A percentile compares a stretch with the other conserved stretches of the same genome.
phyloP scores from a whole-genome alignment of 441 rosid genomes.

The Hura crepitans region DNA sequence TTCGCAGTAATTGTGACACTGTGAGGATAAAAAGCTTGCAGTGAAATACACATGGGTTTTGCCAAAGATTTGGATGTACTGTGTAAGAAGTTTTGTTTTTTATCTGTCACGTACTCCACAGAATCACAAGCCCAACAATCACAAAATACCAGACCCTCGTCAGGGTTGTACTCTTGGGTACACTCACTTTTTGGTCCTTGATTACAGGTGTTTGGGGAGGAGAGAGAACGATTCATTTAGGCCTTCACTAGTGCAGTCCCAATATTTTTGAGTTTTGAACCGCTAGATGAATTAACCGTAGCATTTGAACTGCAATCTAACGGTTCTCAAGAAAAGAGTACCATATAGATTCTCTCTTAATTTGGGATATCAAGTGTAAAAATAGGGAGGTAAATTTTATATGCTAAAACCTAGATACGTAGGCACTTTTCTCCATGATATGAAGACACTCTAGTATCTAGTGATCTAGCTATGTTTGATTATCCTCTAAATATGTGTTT shows the following conservation, averaged over 20 bases:
- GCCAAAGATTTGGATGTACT: conserved; percentile 24
- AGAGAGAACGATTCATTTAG: not conserved
- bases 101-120: conserved; percentile 10
- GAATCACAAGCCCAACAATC: conserved; percentile 50
- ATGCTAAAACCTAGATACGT: not conserved
- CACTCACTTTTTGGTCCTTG: conserved; percentile 45
- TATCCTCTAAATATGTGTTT: too few relatives aligned
- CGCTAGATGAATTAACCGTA: too few relatives aligned
- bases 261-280: too few relatives aligned
- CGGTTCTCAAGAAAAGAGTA: too few relatives aligned
- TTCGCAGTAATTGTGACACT: conserved; percentile 29
- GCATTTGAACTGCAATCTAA: too few relatives aligned
- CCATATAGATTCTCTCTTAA: too few relatives aligned
- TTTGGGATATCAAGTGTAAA: not conserved
- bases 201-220: conserved; percentile 28
- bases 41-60: conserved; percentile 40
- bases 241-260: too few relatives aligned
- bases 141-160: conserved; percentile 36
- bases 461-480: too few relatives aligned
- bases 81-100: conserved; percentile 15
- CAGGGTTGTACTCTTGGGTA: conserved; percentile 47
- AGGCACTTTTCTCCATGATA: conserved; percentile 10
- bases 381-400: not conserved
- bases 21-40: conserved; percentile 23
- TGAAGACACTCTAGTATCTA: too few relatives aligned